Percentiles rank a stretch among this genome's conserved stretches.
phyloP scores from a whole-genome alignment of 2,329 filamentous ascomycete genomes.

The Myriosclerotinia curreyana region DNA sequence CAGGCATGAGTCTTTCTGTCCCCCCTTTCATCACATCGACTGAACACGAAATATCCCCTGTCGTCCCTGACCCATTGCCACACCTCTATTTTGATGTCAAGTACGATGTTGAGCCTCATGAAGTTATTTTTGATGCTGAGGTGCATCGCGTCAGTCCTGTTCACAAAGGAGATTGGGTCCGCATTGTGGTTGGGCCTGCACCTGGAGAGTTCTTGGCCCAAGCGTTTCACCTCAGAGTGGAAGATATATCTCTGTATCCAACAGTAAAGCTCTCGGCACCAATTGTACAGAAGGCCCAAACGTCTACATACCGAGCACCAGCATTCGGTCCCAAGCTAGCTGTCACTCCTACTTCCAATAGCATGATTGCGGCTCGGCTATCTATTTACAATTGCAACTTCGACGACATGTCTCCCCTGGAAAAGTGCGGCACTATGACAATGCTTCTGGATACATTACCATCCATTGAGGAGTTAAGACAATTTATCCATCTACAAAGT shows the following conservation, averaged over 20 bases:
- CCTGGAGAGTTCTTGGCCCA: conserved; percentile 16
- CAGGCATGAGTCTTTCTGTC: conserved; percentile 38
- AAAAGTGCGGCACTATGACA: conserved; percentile 52
- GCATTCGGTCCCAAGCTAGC: conserved; percentile 30
- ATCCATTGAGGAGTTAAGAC: conserved; percentile 55
- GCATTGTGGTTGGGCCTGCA: conserved; percentile 22
- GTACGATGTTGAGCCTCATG: conserved; percentile 27
- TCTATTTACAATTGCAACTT: conserved; percentile 54
- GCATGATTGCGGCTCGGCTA: conserved; percentile 34
- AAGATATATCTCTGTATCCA: conserved; percentile 33
- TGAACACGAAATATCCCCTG: neutral
- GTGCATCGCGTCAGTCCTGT: conserved; percentile 24
- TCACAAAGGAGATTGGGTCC: conserved; percentile 35
- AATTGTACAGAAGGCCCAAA: conserved; percentile 1
- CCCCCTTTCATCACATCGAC: conserved; percentile 25
- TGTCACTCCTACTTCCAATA: conserved; percentile 28
- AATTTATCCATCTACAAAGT: conserved; percentile 43
- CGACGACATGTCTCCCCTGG: conserved; percentile 47
- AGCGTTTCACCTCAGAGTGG: conserved; percentile 32
- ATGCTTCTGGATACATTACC: conserved; percentile 58
- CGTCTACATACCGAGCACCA: conserved; percentile 1
- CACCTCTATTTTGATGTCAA: conserved; percentile 24
- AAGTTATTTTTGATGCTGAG: conserved; percentile 30
- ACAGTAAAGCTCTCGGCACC: conserved; percentile 31
- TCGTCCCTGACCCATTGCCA: neutral